Base-by-base conservation (phyloP, 768 basidiomycete genomes). In the Tephrocybe sp. region DNA sequence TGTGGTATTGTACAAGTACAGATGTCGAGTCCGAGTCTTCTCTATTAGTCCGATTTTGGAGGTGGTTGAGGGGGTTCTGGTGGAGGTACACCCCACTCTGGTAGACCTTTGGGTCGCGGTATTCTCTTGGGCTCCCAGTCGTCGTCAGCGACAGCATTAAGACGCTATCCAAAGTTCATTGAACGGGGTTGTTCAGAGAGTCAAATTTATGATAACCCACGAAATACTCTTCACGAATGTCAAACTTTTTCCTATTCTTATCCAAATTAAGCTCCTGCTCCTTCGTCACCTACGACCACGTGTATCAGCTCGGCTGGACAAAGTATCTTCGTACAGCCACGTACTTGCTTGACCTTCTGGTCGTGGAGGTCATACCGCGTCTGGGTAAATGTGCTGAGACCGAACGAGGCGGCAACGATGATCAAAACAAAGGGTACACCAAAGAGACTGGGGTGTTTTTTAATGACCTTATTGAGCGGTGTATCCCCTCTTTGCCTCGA, bases 211-310 rank as follows among this genome's bases (percentile, higher is more conserved):
- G 30, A 21, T 22, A 11, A 83, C 92, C 69, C 69, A 97, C 94
- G 63, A 86, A 97, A 67, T 98, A 99, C 63, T 97, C 94, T 64
- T 97, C 95, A 46, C 91, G 74, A 15, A 97, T 88, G 67, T 98
- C 94, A 50, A 97, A 84, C 71, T 83, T 88, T 70, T 85, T 87
- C 68, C 86, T 76, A 42, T 77, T 69, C 47, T 76, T 80, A 54
- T 84, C 76, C 58, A 94, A 71, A 9, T 82, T 78, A 18, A 94
- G 73, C 54, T 90, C 86, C 57, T 94, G 82, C 63, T 93, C 86
- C 54, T 83, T 84, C 31, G 82, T 78, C 29, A 97, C 67, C 91
- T 76, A 53, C 18, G 16, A 13, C 25, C 49, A 47, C 16, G 16
- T 39, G 18, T 21, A 19, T 36, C 36, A 24, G 48, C 27, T 30